Evolutionary conservation across 345 rosid species (phyloP).

Genomic region (Pugionium cornutum): DNA sequence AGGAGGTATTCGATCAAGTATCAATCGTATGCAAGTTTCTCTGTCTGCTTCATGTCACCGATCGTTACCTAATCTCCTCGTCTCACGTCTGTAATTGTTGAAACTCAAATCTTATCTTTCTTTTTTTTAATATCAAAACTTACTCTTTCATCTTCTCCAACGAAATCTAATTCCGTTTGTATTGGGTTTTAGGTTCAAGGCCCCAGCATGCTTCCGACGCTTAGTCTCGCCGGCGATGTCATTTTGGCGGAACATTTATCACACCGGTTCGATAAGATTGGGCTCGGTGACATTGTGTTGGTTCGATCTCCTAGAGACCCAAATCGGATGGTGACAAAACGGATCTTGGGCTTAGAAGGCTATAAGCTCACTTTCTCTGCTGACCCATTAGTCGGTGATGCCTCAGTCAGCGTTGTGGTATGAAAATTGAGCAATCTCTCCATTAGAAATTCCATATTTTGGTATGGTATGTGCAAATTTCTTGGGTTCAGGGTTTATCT

Average conservation of each 20-base stretch:
- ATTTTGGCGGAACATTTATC: slow-evolving; percentile 63
- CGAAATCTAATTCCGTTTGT: not conserved
- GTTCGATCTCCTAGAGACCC: slow-evolving; percentile 78
- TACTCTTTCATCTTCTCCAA: not conserved
- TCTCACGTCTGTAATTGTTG: slow-evolving; percentile 48
- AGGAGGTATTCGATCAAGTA: slow-evolving; percentile 43
- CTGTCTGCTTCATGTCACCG: slow-evolving; percentile 63
- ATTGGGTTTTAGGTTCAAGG: slow-evolving; percentile 60
- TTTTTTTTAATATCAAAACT: not conserved
- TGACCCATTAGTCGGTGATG: slow-evolving; percentile 43
- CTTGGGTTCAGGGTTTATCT: not conserved
- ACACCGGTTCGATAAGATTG: slow-evolving; percentile 59
- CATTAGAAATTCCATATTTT: slow-evolving; percentile 2
- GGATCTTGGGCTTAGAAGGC: slow-evolving; percentile 71
- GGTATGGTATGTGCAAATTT: slow-evolving; percentile 3
- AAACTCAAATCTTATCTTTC: not conserved
- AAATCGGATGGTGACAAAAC: slow-evolving; percentile 55
- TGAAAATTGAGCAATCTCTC: slow-evolving; percentile 7
- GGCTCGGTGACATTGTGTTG: slow-evolving; percentile 70
- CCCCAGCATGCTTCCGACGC: slow-evolving; percentile 83
- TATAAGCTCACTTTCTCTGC: slow-evolving; percentile 57
- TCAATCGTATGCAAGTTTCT: slow-evolving; percentile 34
- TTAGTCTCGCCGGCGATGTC: slow-evolving; percentile 70
- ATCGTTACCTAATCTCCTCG: slow-evolving; percentile 56
- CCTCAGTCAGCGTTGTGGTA: slow-evolving; percentile 45